Base-by-base conservation (phyloP, 257 asterid species). In the Solanum chmielewskii region DNA sequence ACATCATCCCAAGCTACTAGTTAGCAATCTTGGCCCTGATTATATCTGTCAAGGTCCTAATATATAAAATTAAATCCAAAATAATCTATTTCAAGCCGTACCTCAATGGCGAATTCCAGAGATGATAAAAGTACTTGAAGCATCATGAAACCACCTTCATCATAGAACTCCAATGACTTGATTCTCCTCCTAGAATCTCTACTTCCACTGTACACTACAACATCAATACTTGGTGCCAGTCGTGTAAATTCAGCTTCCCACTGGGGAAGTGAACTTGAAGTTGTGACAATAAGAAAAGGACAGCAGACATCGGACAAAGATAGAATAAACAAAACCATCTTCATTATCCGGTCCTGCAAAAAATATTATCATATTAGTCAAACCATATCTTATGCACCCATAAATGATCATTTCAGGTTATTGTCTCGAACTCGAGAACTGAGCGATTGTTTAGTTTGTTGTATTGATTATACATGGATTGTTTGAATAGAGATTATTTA, bases 231-330 rank as follows among this genome's bases (percentile, higher is more conserved):
- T 73, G 96, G 96, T 84, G 90, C 94, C 92, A 92, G 70, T 49
- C 88, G 91, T 81, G 85, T 90, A 86, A 95, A 93, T 84, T 91
- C 94, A 85, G 93, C 93, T 92, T 93, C 95, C 98, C 98, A 94
- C 62, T 60, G 91, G 84, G 92, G 87, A 81, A 91, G 84, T 56
- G 91, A 88, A 76, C 89, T 60, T 29, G 92, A 84, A 78, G 93
- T 64, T 49, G 95, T 88, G 87, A 92, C 87, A 83, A 94, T 71
- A 52, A 94, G 95, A 90, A 94, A 90, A 89, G 98, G 94, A 90
- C 85, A 76, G 90, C 88, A 88, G 31, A 56, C 88, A 84, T 90
- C 92, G 29, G 89, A 85, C 90, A 93, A 62, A 71, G 95, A 92
- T 77, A 78, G 83, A 89, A 94, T 89, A 70, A 90, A 89, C 77